Evolutionary conservation across 176 grass and related monocot genomes (phyloP).

Genomic region (Hsuehochloa calcarea): DNA sequence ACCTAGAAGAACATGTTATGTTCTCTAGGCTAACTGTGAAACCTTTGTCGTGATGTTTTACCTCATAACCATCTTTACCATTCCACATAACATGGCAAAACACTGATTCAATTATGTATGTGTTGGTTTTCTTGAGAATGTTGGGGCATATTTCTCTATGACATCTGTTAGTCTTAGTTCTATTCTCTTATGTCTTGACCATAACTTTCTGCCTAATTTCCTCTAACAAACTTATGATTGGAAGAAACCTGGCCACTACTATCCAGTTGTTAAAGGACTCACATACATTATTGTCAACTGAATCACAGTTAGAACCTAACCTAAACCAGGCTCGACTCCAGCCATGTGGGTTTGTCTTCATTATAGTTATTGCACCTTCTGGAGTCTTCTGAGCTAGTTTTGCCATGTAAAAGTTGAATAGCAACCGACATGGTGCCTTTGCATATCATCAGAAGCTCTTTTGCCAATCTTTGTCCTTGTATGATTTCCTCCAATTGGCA

Average conservation of each 20-base stretch:
- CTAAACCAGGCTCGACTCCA: fast-evolving
- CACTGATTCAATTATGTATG: not conserved
- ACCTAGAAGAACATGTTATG: not conserved
- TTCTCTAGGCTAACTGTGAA: not conserved
- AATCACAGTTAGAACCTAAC: not conserved
- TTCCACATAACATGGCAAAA: not conserved
- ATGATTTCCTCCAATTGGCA: not conserved
- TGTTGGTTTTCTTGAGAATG: not conserved
- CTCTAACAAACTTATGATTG: not conserved
- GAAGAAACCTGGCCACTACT: not conserved
- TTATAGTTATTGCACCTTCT: not conserved
- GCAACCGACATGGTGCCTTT: not conserved
- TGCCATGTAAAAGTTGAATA: not conserved
- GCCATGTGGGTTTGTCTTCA: not conserved
- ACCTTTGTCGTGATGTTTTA: not conserved
- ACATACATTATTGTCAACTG: not conserved
- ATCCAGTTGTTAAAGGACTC: not conserved
- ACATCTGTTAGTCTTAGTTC: not conserved
- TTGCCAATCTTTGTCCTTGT: not conserved
- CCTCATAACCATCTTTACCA: not conserved
- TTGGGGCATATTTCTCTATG: not conserved
- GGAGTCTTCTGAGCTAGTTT: not conserved
- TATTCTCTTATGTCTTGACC: not conserved
- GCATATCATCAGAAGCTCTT: not conserved
- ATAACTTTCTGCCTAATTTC: not conserved